These are phyloP conservation scores for Acmispon strigosus DNA, from an alignment of 306 rosid genomes.

Conservation along the genomic window DNA sequence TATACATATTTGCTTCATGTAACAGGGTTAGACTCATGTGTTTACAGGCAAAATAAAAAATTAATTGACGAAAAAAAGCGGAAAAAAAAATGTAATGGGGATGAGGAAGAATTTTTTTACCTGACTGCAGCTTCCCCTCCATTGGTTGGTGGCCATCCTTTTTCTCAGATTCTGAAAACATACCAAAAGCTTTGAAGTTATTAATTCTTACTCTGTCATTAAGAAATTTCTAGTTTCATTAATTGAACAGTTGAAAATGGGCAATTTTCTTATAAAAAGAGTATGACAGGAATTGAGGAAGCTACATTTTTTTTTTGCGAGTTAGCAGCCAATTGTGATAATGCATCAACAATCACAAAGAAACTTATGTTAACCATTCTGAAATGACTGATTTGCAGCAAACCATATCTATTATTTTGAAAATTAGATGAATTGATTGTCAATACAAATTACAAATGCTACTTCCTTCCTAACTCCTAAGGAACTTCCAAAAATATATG, in stretches of 20 bases:
- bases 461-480: background rate
- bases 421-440: background rate
- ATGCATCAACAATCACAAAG: background rate
- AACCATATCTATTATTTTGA: background rate
- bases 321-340: background rate
- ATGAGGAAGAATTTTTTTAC: background rate
- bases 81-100: background rate
- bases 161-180: slow-evolving; percentile 13
- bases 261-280: background rate
- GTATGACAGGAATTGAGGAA: background rate
- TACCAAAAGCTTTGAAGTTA: background rate
- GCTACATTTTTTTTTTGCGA: background rate
- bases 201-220: background rate
- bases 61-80: background rate
- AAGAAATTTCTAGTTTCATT: background rate
- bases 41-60: background rate
- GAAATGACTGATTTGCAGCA: background rate
- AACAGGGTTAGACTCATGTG: background rate
- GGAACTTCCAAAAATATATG: too few relatives aligned
- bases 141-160: background rate
- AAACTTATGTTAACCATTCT: background rate
- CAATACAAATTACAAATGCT: background rate
- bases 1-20: background rate
- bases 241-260: background rate
- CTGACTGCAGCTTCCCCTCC: background rate